Evolutionary conservation across 2,329 filamentous ascomycete genomes (phyloP).

Genomic region (Albophoma yamanashiensis): DNA sequence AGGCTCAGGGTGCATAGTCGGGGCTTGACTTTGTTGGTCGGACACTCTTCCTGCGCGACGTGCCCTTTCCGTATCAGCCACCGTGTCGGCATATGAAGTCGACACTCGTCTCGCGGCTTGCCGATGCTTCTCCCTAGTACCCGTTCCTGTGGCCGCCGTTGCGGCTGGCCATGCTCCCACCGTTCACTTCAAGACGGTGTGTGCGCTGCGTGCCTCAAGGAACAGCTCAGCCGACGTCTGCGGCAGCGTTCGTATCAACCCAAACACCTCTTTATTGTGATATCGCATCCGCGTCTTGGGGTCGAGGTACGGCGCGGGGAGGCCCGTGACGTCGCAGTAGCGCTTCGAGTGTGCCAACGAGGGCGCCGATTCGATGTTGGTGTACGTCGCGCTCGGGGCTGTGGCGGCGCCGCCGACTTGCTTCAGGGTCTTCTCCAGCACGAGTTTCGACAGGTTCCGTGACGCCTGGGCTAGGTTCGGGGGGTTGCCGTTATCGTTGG

Average conservation of each 20-base stretch:
- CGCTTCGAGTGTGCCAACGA: conserved; percentile 74
- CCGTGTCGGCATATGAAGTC: background rate
- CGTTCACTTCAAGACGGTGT: conserved; percentile 78
- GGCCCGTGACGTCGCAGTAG: conserved; percentile 92
- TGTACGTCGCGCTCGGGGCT: conserved; percentile 76
- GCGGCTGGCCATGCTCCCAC: background rate
- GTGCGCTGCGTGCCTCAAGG: conserved; percentile 79
- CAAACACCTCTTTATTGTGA: conserved; percentile 87
- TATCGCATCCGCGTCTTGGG: conserved; percentile 92
- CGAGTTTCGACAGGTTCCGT: conserved; percentile 74
- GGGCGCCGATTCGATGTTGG: conserved; percentile 91
- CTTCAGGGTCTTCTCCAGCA: conserved; percentile 70
- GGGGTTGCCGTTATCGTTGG: conserved; percentile 29
- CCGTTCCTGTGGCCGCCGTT: background rate
- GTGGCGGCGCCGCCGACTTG: conserved; percentile 15
- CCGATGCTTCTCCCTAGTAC: background rate
- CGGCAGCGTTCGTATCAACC: conserved; percentile 65
- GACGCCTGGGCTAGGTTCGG: conserved; percentile 83
- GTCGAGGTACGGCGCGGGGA: conserved; percentile 85
- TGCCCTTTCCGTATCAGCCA: background rate
- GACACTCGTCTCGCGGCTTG: background rate
- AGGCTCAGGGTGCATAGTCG: conserved; percentile 77
- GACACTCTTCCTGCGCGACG: conserved; percentile 37
- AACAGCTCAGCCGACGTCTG: conserved; percentile 82
- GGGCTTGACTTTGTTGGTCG: conserved; percentile 92